These are phyloP conservation scores for Septoria petroselini DNA, from an alignment of 2,329 filamentous ascomycete genomes.

Conservation along the genomic window DNA sequence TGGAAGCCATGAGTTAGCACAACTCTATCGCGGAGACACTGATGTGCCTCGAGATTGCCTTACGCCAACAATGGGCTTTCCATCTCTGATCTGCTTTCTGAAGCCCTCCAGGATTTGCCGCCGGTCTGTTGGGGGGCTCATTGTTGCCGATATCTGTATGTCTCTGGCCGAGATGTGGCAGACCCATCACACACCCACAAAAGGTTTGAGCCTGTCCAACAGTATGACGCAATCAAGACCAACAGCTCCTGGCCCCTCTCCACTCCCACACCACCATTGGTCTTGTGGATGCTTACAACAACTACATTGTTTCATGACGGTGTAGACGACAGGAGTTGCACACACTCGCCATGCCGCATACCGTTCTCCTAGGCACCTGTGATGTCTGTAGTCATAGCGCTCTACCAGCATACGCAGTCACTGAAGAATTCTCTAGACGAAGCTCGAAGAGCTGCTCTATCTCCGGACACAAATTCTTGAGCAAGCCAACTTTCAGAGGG, in stretches of 20 bases:
- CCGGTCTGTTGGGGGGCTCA: conserved; percentile 58
- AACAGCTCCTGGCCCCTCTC: background rate
- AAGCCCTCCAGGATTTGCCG: conserved; percentile 56
- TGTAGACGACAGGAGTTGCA: background rate
- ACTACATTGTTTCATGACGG: background rate
- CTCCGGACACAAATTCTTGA: conserved; percentile 49
- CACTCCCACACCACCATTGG: background rate
- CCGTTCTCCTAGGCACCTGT: conserved; percentile 60
- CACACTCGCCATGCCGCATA: conserved; percentile 34
- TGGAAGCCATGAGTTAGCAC: too few species aligned
- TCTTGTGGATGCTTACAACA: background rate
- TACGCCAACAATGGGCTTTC: conserved; percentile 58
- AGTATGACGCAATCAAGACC: background rate
- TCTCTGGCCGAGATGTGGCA: background rate
- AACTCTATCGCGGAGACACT: too few species aligned
- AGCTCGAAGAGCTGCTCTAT: conserved; percentile 58
- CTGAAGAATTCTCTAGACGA: conserved; percentile 43
- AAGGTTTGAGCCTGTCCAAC: background rate
- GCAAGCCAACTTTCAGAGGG: conserved; percentile 32
- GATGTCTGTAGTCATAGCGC: conserved; percentile 41
- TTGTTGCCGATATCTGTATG: conserved; percentile 31
- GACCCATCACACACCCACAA: background rate
- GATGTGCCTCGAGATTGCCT: too few species aligned
- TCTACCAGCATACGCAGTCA: background rate
- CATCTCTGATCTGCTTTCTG: conserved; percentile 53